These are phyloP conservation scores for Akanthomyces muscarius DNA, from an alignment of 2,329 filamentous ascomycete species.

Conservation along the genomic window DNA sequence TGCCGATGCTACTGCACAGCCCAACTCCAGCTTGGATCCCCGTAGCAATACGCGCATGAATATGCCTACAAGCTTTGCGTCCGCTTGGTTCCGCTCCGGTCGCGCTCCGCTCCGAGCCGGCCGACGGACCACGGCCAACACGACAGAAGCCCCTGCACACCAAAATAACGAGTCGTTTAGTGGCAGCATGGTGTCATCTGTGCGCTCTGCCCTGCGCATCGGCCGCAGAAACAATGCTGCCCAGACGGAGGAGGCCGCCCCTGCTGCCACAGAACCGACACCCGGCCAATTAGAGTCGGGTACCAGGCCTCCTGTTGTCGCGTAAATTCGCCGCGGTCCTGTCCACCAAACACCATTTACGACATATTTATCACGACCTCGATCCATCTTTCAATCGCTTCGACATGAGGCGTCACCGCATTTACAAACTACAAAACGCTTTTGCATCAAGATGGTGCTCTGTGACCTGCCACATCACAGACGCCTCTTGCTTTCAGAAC, in stretches of 20 bases:
- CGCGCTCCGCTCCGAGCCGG: conserved; percentile 6
- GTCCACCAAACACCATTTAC: not conserved
- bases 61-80: conserved; percentile 40
- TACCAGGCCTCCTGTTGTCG: conserved; percentile 6
- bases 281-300: conserved; percentile 47
- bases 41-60: conserved; percentile 44
- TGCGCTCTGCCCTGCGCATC: conserved; percentile 32
- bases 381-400: not conserved
- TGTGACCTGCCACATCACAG: not conserved
- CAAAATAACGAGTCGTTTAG: conserved; percentile 20
- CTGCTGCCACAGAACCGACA: conserved; percentile 31
- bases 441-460: not conserved
- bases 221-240: conserved; percentile 27
- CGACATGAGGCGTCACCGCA: not conserved
- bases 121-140: conserved; percentile 5
- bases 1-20: conserved; percentile 34
- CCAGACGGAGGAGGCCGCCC: conserved; percentile 15
- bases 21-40: conserved; percentile 28
- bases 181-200: conserved; percentile 29
- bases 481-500: not conserved
- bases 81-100: conserved; percentile 35
- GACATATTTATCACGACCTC: not conserved
- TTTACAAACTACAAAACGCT: not conserved
- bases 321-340: not conserved
- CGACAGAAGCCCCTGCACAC: not conserved